These are phyloP conservation scores for Mortierella sp. DNA, from an alignment of 371 early-diverging fungal genomes.

Conservation along the genomic window DNA sequence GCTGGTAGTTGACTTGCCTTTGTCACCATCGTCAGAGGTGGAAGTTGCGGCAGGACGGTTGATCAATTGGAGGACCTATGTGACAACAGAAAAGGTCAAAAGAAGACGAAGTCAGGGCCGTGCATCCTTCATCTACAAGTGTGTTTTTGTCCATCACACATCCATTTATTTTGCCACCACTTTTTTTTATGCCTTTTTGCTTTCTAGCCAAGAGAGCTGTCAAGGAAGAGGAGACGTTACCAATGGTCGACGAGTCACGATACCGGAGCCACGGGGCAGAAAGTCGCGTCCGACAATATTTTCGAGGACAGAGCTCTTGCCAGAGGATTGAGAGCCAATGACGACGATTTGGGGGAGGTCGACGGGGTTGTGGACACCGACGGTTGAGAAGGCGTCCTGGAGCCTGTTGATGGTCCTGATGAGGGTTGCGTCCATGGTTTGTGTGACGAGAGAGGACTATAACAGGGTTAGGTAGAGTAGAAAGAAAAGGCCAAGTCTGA, in stretches of 20 bases:
- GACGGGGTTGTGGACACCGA: conserved; percentile 97
- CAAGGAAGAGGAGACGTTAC: conserved; percentile 58
- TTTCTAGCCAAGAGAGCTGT: not conserved
- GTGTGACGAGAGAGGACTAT: not conserved
- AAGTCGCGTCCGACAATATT: conserved; percentile 99
- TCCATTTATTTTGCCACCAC: not conserved
- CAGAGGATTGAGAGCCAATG: conserved; percentile 98
- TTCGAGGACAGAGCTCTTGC: conserved; percentile 99
- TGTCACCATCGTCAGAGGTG: conserved; percentile 51
- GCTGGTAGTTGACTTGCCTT: conserved; percentile 20
- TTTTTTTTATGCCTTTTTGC: not conserved
- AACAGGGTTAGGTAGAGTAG: not conserved
- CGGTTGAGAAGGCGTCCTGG: conserved; percentile 97
- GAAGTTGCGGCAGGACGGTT: conserved; percentile 78
- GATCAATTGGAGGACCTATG: conserved; percentile 94
- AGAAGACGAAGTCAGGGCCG: not conserved
- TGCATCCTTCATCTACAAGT: conserved; percentile 1
- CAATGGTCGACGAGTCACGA: conserved; percentile 96
- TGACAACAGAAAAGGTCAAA: conserved; percentile 10
- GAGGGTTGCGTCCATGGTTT: conserved; percentile 67
- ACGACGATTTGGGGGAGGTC: conserved; percentile 99
- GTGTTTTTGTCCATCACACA: not conserved
- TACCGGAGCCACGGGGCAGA: conserved; percentile 97
- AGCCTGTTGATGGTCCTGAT: conserved; percentile 88
- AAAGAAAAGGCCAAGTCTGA: not conserved